Conservation (phyloP, 169 alveolate species). For the Cryptosporidium muris region DNA sequence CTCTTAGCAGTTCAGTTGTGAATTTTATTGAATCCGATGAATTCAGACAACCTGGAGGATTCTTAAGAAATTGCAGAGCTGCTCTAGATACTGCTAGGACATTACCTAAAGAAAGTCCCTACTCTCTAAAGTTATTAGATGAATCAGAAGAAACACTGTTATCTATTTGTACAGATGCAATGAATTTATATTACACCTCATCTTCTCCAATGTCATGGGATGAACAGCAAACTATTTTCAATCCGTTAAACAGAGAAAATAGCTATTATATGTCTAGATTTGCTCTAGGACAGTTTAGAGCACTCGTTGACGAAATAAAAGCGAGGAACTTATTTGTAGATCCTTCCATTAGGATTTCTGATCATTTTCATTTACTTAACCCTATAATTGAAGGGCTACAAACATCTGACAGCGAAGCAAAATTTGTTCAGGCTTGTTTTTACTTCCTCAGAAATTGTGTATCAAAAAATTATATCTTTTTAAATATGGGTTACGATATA, state of each 20-base stretch:
- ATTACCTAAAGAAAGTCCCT: constrained; percentile 64
- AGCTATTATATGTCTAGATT: constrained; percentile 41
- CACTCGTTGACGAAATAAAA: constrained; percentile 23
- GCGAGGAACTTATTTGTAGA: constrained; percentile 44
- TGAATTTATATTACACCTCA: constrained; percentile 38
- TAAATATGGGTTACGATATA: constrained; percentile 40
- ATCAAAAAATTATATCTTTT: constrained; percentile 18
- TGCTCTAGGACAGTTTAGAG: constrained; percentile 48
- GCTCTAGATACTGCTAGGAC: constrained; percentile 45
- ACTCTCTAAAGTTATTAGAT: constrained; percentile 5
- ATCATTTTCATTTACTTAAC: constrained; percentile 10
- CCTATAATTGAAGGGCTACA: constrained; percentile 1
- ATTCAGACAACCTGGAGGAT: constrained; percentile 29
- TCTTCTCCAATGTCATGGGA: constrained; percentile 68
- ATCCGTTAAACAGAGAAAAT: constrained; percentile 10
- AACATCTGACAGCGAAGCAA: constrained; percentile 25
- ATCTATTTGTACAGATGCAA: constrained; percentile 28
- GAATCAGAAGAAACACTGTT: constrained; percentile 6
- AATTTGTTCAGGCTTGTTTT: constrained; percentile 36
- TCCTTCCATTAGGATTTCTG: constrained; percentile 20
- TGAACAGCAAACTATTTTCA: constrained; percentile 45
- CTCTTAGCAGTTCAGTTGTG: constrained; percentile 48
- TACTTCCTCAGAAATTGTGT: constrained; percentile 53
- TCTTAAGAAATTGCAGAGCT: constrained; percentile 57
- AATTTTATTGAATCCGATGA: constrained; percentile 64